Conservation (phyloP, 2,329 filamentous ascomycete species). For the Uncinocarpus reesii region DNA sequence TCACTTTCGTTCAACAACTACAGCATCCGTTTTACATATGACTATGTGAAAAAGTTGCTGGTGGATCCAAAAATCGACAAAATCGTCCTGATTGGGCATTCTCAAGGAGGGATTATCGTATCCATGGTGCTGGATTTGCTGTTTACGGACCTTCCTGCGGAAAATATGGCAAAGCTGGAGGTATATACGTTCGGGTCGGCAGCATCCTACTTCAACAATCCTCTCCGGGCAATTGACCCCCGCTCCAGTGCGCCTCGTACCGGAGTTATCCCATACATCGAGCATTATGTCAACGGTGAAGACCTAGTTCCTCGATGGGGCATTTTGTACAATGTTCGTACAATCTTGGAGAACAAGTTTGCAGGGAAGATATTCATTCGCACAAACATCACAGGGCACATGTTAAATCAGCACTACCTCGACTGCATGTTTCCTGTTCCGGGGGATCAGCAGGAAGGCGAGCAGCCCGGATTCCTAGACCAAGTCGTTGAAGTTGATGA, state of each 20-base stretch:
- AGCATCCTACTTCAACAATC: constrained; percentile 74
- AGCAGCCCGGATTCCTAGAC: constrained; percentile 13
- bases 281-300: constrained; percentile 65
- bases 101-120: constrained; percentile 66
- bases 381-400: constrained; percentile 32
- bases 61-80: constrained; percentile 54
- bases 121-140: constrained; percentile 67
- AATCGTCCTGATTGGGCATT: constrained; percentile 64
- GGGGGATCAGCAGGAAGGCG: constrained; percentile 6
- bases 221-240: constrained; percentile 41
- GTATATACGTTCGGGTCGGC: constrained; percentile 68
- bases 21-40: constrained; percentile 52
- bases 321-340: constrained; percentile 55
- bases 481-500: constrained; percentile 13
- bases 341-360: constrained; percentile 40
- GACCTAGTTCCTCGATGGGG: constrained; percentile 70
- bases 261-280: constrained; percentile 56
- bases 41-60: constrained; percentile 53
- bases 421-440: constrained; percentile 33
- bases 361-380: constrained; percentile 41
- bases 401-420: constrained; percentile 39
- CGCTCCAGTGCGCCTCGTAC: constrained; percentile 21
- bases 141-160: constrained; percentile 57
- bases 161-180: constrained; percentile 58
- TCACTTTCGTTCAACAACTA: constrained; percentile 61